Evolutionary conservation across 495 filamentous ascomycete species (phyloP), one percentile per base, ranked within the genome.

Genomic region (Penicillium maclennaniae): DNA sequence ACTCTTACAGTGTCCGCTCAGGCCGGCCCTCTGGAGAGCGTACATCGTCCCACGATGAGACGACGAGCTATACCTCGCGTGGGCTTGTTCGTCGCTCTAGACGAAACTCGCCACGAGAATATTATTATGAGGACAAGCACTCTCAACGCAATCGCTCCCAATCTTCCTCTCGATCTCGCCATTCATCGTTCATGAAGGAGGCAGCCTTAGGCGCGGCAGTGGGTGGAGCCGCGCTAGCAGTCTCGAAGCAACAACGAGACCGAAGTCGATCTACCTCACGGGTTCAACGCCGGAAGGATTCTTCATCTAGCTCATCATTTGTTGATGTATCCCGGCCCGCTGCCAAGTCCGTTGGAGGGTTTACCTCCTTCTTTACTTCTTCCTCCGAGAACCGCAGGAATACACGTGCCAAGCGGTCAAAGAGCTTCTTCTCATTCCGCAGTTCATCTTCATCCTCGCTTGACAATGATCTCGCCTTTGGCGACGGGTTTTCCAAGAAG

Each of bases 391-490:
- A 80, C 52, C 72, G 75, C 27, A 48, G 49, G 47, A 72, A 69
- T 45, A 75, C 70, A 49, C 42, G 41, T 16, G 37, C 28, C 25
- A 58, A 66, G 17, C 63, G 63, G 10, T 60, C 67, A 19, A 78
- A 76, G 49, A 77, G 82, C 23, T 81, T 87, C 58, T 87, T 87
- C 67, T 78, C 70, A 42, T 82, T 85, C 58, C 74, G 75, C 27
- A 82, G 82, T 56, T 77, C 71, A 1, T 86, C 83, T 6, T 80
- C 80, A 2, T 84, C 82, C 0, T 84, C 83, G 1, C 70, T 81
- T 8, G 81, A 82, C 59, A 67, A 68, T 19, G 80, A 79, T 53
- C 67, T 85, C 16, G 78, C 76, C 0, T 84, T 80, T 59, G 68
- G 72, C 15, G 63, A 45, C 44, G 67, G 69, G 3, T 69, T 69